These are phyloP conservation scores for Malus hybrid DNA, from an alignment of 331 rosid genomes.

Conservation along the genomic window DNA sequence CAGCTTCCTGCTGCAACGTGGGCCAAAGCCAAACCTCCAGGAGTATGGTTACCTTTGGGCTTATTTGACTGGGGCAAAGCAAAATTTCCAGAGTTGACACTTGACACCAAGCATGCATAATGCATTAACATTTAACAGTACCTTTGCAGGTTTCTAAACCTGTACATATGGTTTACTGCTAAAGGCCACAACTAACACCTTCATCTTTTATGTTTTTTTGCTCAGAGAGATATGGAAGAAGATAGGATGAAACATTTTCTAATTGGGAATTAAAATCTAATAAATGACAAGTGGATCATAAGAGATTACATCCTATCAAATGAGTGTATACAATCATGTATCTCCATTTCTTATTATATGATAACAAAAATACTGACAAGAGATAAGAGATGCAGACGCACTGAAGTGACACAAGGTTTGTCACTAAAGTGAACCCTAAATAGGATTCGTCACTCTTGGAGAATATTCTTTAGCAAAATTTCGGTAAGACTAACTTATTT, in stretches of 20 bases:
- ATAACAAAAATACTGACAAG: too few species aligned
- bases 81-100: not conserved
- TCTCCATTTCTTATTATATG: too few species aligned
- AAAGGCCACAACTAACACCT: not conserved
- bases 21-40: not conserved
- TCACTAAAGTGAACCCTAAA: not conserved
- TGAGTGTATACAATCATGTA: too few species aligned
- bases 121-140: not conserved
- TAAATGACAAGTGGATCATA: not conserved
- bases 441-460: not conserved
- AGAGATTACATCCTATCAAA: not conserved
- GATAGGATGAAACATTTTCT: not conserved
- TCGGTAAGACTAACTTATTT: not conserved
- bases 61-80: too few species aligned
- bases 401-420: not conserved
- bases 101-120: not conserved
- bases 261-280: not conserved
- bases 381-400: not conserved
- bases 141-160: not conserved
- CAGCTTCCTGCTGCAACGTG: not conserved
- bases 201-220: not conserved
- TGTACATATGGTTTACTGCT: not conserved
- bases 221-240: not conserved
- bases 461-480: slow-evolving; percentile 10
- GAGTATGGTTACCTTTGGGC: not conserved